Conservation (phyloP, 306 rosid genomes). For the Rosa lucieae region DNA sequence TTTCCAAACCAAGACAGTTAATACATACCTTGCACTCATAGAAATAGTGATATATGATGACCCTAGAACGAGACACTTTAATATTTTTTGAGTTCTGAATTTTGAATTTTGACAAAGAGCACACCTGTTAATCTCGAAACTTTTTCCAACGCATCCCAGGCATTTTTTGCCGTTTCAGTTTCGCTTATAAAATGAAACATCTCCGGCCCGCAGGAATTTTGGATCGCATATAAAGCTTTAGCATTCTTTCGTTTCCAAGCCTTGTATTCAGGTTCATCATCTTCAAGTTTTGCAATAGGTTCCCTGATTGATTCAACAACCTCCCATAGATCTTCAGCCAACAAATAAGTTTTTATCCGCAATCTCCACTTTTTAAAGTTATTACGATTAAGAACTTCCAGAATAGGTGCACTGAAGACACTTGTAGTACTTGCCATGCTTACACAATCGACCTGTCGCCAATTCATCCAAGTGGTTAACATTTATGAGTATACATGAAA, state of each 20-base stretch:
- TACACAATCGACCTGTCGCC: neutral
- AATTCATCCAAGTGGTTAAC: neutral
- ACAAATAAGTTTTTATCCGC: neutral
- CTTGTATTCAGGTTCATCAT: no score
- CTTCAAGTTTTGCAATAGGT: no score
- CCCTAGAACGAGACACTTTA: no score
- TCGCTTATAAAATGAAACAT: neutral
- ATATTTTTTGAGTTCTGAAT: no score
- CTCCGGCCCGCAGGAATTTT: neutral
- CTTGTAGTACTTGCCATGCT: neutral
- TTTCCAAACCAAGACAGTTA: no score
- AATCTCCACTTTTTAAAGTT: constrained; percentile 11
- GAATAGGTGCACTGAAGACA: neutral
- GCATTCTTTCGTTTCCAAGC: neutral
- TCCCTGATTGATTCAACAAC: neutral
- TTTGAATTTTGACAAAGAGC: neutral
- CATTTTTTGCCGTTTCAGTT: neutral
- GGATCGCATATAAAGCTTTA: constrained; percentile 13
- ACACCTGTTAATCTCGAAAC: neutral
- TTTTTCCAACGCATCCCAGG: neutral
- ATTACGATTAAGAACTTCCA: neutral
- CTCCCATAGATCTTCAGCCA: constrained; percentile 12
- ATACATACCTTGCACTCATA: no score
- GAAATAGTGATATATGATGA: no score
- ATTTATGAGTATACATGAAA: neutral